Evolutionary conservation across 345 rosid genomes (phyloP).

Genomic region (Gossypium raimondii): DNA sequence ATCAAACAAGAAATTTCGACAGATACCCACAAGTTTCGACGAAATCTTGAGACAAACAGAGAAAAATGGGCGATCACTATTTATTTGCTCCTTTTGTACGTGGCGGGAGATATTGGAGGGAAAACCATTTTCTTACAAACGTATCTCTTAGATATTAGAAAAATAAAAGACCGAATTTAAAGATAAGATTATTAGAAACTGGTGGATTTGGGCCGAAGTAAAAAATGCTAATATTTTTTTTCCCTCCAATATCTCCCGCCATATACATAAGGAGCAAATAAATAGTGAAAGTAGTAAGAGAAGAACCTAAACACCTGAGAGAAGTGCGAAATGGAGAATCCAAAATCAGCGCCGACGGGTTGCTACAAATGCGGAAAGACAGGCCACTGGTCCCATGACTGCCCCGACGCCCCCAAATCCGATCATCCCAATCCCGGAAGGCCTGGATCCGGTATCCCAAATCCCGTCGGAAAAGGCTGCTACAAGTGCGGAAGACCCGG

Average conservation of each 20-base stretch:
- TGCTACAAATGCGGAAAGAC: slow-evolving; percentile 97
- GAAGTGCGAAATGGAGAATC: background rate
- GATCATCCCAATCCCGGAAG: slow-evolving; percentile 12
- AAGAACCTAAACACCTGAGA: background rate
- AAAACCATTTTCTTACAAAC: background rate
- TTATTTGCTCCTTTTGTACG: background rate
- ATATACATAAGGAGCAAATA: background rate
- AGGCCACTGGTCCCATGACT: slow-evolving; percentile 96
- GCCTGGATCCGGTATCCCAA: background rate
- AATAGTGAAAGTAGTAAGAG: too few relatives aligned
- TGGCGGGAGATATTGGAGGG: background rate
- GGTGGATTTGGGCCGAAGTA: background rate
- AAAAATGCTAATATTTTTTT: background rate
- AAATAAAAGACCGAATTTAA: too few relatives aligned
- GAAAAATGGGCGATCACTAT: background rate
- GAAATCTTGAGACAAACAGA: too few relatives aligned
- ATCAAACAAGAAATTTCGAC: too few relatives aligned
- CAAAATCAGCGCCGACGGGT: slow-evolving; percentile 63
- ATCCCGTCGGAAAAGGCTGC: slow-evolving; percentile 74
- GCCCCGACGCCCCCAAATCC: slow-evolving; percentile 43
- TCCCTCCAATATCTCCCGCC: slow-evolving; percentile 1
- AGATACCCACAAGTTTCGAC: too few relatives aligned
- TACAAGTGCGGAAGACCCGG: slow-evolving; percentile 98
- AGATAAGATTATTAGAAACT: too few relatives aligned
- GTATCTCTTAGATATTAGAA: too few relatives aligned